Evolutionary conservation across 192 early-diverging fungal genomes (phyloP).

Genomic region (Chytriomyces confervae): DNA sequence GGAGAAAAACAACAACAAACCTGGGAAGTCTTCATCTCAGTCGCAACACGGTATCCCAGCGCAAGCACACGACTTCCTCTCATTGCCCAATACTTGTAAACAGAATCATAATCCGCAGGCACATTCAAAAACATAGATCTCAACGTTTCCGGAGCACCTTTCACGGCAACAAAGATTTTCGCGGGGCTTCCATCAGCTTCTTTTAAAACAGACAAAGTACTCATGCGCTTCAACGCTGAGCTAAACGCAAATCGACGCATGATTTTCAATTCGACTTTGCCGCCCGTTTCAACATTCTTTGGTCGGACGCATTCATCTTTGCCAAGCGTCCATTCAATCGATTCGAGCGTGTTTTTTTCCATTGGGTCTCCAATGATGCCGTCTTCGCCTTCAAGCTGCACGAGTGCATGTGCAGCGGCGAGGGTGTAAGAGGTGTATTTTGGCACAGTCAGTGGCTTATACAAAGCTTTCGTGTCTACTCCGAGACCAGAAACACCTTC

Average conservation of each 20-base stretch:
- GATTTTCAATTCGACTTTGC: conserved; percentile 53
- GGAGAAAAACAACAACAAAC: conserved; percentile 28
- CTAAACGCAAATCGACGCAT: conserved; percentile 92
- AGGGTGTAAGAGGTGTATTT: conserved; percentile 80
- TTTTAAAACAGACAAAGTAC: conserved; percentile 68
- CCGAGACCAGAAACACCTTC: conserved; percentile 86
- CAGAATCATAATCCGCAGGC: conserved; percentile 91
- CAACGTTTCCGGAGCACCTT: conserved; percentile 97
- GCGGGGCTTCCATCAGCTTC: conserved; percentile 39
- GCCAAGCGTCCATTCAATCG: conserved; percentile 81
- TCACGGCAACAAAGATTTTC: conserved; percentile 85
- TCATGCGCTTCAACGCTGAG: conserved; percentile 95
- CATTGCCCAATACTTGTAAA: conserved; percentile 92
- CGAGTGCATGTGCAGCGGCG: conserved; percentile 93
- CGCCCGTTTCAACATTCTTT: conserved; percentile 43
- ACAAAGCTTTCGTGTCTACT: conserved; percentile 59
- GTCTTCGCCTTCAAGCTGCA: conserved; percentile 76
- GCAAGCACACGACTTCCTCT: conserved; percentile 95
- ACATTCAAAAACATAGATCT: conserved; percentile 76
- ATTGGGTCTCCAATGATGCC: conserved; percentile 97
- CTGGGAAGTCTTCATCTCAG: conserved; percentile 43
- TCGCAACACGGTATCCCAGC: conserved; percentile 85
- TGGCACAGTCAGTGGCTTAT: conserved; percentile 62
- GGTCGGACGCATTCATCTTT: conserved; percentile 68
- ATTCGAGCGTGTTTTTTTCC: conserved; percentile 95